phyloP scores from a whole-genome alignment of 2,329 filamentous ascomycete species.

The Trichoderma citrinoviride region DNA sequence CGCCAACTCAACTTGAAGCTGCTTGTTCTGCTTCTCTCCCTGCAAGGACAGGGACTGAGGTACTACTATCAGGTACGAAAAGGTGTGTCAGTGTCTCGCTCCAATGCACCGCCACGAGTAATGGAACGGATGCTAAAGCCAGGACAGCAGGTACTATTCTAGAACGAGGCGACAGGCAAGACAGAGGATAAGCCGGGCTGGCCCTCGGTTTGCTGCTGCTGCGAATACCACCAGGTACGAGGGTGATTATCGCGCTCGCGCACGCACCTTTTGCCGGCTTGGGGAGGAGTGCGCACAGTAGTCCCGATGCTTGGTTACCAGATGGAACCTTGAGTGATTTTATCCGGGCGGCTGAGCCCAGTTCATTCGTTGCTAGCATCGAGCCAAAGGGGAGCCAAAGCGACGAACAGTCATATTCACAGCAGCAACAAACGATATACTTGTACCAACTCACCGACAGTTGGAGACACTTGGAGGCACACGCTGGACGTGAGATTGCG shows the following conservation, averaged over 20 bases:
- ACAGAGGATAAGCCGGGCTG: too few species aligned
- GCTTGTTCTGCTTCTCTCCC: too few species aligned
- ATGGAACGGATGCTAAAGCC: neutral
- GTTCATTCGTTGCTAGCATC: conserved; percentile 6
- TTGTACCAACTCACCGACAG: neutral
- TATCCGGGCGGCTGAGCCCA: conserved; percentile 19
- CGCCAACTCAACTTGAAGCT: too few species aligned
- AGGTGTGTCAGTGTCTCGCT: too few species aligned
- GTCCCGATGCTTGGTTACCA: conserved; percentile 8
- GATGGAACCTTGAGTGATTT: conserved; percentile 21
- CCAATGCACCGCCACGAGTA: too few species aligned
- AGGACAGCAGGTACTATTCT: too few species aligned
- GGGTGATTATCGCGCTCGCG: conserved; percentile 14
- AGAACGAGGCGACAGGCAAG: too few species aligned
- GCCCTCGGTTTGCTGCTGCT: neutral
- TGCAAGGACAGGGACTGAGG: too few species aligned
- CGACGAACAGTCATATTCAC: neutral
- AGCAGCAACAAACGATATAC: neutral
- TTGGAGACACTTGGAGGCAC: neutral
- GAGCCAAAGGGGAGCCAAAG: neutral
- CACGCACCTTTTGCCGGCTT: conserved; percentile 18
- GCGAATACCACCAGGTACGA: conserved; percentile 1
- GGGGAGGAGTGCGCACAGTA: conserved; percentile 19
- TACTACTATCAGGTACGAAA: too few species aligned
- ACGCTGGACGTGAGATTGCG: too few species aligned